phyloP scores from a whole-genome alignment of 805 yeast genomes.

The Nakazawaea ambrosiae region DNA sequence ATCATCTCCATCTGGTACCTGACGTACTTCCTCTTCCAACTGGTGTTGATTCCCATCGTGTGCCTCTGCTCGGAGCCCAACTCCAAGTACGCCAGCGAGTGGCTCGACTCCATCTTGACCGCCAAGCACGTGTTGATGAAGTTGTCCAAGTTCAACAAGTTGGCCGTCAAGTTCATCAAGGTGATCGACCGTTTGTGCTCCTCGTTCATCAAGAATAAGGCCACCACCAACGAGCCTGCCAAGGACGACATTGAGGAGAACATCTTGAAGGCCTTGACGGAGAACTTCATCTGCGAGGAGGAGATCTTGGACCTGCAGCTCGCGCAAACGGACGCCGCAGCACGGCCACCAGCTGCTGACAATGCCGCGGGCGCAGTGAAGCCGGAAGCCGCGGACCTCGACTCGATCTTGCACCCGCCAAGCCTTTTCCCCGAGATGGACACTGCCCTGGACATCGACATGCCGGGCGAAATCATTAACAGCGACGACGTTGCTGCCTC shows the following conservation, averaged over 20 bases:
- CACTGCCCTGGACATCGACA: neutral
- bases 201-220: slow-evolving; percentile 5
- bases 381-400: neutral
- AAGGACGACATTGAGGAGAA: slow-evolving; percentile 8
- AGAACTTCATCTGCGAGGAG: slow-evolving; percentile 11
- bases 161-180: slow-evolving; percentile 37
- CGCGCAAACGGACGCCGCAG: neutral
- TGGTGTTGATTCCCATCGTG: slow-evolving; percentile 50
- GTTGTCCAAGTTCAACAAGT: slow-evolving; percentile 33
- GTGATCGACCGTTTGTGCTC: slow-evolving; percentile 36
- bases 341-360: neutral
- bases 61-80: slow-evolving; percentile 40
- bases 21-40: slow-evolving; percentile 56
- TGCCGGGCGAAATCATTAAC: neutral
- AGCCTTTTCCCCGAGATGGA: neutral
- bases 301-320: neutral
- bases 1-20: slow-evolving; percentile 57
- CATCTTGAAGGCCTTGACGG: slow-evolving; percentile 15
- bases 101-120: slow-evolving; percentile 36
- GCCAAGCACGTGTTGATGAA: slow-evolving; percentile 32
- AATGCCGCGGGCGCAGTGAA: neutral
- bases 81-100: slow-evolving; percentile 34
- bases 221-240: neutral
- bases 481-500: no score
- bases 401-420: neutral